Percentiles rank a stretch among this genome's conserved stretches.
Conservation (phyloP, 345 rosid genomes). For the Hibiscus trionum region DNA sequence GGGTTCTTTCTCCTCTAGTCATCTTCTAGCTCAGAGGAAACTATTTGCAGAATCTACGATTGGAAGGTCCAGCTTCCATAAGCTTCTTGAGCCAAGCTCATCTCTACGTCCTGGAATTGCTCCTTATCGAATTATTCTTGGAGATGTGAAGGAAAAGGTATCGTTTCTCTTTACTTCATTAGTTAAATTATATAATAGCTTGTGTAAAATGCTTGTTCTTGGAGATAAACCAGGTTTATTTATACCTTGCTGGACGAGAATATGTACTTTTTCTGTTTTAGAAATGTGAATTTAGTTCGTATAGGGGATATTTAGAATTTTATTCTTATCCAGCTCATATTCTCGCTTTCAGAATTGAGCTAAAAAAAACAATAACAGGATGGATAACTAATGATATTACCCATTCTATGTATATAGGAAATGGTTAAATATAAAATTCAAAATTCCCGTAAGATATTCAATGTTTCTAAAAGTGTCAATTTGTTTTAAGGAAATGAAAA, state of each 20-base stretch:
- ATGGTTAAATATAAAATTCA: neutral
- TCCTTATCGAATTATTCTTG: slow-evolving; percentile 91
- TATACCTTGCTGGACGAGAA: neutral
- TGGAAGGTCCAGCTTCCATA: slow-evolving; percentile 88
- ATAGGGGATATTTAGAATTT: neutral
- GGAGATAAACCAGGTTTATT: neutral
- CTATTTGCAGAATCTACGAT: slow-evolving; percentile 66
- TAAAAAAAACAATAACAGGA: neutral
- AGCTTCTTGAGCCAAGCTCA: slow-evolving; percentile 87
- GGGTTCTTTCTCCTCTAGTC: slow-evolving; percentile 39
- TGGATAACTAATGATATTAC: neutral
- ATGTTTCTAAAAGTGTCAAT: neutral
- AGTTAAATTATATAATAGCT: neutral
- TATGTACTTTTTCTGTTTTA: neutral
- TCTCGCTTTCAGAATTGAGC: neutral
- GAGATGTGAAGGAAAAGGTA: slow-evolving; percentile 93
- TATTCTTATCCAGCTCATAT: neutral
- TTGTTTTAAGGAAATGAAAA: neutral
- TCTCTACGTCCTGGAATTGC: slow-evolving; percentile 75
- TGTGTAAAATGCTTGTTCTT: neutral
- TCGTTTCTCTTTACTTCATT: slow-evolving; percentile 6
- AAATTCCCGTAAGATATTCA: neutral
- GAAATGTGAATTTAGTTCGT: neutral
- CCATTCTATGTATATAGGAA: neutral
- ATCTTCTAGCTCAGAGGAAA: slow-evolving; percentile 66